Evolutionary conservation across 768 basidiomycete genomes (phyloP).

Genomic region (Amyloporia xantha): DNA sequence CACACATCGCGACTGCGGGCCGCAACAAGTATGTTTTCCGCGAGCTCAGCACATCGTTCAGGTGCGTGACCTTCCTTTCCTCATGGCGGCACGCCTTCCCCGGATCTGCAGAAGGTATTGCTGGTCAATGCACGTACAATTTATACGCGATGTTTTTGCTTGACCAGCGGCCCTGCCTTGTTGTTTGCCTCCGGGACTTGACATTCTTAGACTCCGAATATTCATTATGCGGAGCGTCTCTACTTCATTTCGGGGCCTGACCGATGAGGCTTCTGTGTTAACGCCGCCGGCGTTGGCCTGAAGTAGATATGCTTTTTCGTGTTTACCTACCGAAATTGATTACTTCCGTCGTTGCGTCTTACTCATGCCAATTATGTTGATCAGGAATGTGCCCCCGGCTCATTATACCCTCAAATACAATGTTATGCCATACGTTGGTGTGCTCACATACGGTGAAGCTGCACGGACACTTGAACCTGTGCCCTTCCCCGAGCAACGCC

Average conservation of each 20-base stretch:
- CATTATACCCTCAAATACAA: slow-evolving; percentile 80
- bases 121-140: background rate
- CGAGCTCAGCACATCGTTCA: slow-evolving; percentile 68
- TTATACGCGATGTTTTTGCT: background rate
- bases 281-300: too few species aligned
- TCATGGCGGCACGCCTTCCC: too few species aligned
- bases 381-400: slow-evolving; percentile 59
- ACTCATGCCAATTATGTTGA: too few species aligned
- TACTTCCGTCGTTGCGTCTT: too few species aligned
- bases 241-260: too few species aligned
- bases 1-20: slow-evolving; percentile 53
- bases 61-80: slow-evolving; percentile 48
- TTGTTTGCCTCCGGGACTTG: too few species aligned
- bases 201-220: too few species aligned
- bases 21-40: slow-evolving; percentile 84
- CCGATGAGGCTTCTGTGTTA: too few species aligned
- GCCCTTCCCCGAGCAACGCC: slow-evolving; percentile 24
- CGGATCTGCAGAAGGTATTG: background rate
- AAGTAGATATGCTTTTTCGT: too few species aligned
- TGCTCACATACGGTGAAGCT: slow-evolving; percentile 73
- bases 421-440: slow-evolving; percentile 84
- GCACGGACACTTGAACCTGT: slow-evolving; percentile 35
- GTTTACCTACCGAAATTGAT: too few species aligned
- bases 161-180: background rate
- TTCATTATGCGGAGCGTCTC: too few species aligned